These are phyloP conservation scores for Chlamydomonas eustigma DNA, from an alignment of 139 green algal genomes.

Conservation along the genomic window DNA sequence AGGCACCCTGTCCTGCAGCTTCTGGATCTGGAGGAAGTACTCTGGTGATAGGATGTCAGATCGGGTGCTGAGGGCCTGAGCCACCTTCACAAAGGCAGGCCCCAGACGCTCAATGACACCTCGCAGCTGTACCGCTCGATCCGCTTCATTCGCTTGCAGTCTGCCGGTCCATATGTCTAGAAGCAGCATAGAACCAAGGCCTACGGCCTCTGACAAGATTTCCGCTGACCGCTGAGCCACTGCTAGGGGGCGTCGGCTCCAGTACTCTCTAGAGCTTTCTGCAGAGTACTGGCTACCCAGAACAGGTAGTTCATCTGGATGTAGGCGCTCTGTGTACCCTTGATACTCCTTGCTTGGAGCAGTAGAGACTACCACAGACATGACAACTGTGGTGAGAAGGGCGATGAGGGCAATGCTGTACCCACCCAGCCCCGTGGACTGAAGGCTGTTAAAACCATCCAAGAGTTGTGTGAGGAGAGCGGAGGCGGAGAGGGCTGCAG, in stretches of 20 bases:
- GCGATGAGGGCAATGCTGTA: background rate
- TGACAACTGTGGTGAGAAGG: background rate
- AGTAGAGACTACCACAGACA: background rate
- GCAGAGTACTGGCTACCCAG: background rate
- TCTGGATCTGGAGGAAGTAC: conserved; percentile 69
- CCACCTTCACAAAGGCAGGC: conserved; percentile 77
- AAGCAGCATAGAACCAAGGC: conserved; percentile 47
- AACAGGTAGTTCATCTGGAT: background rate
- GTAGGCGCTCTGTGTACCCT: background rate
- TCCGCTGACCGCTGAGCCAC: background rate
- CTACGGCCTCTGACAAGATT: conserved; percentile 20
- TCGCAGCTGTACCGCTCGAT: conserved; percentile 41
- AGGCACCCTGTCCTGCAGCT: conserved; percentile 54
- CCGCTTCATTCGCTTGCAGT: conserved; percentile 27
- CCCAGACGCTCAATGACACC: conserved; percentile 69
- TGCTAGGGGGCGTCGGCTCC: background rate
- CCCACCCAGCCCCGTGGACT: background rate
- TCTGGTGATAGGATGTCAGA: conserved; percentile 74
- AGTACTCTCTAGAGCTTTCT: background rate
- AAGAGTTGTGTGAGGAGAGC: background rate
- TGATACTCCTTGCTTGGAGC: background rate
- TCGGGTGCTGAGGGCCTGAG: conserved; percentile 72
- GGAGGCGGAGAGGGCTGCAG: background rate
- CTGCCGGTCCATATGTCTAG: conserved; percentile 38
- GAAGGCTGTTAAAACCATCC: background rate